These are phyloP conservation scores for Dothiorella sarmentorum DNA, from an alignment of 2,329 filamentous ascomycete species.

Conservation along the genomic window DNA sequence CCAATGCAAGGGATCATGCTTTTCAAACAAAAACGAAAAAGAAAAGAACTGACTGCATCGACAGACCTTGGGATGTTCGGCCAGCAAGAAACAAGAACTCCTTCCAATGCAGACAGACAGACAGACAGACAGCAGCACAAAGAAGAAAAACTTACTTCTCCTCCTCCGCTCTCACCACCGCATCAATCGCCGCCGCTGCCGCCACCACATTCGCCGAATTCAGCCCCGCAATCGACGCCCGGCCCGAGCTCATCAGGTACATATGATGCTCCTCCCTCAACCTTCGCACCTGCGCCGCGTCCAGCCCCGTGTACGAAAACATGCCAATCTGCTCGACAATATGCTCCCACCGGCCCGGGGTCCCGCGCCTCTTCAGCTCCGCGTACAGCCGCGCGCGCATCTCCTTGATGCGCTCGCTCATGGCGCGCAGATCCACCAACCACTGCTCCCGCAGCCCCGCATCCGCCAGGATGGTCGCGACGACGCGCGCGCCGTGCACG, in stretches of 20 bases:
- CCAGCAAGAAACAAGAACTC: neutral
- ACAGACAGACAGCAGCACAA: neutral
- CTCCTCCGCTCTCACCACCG: constrained; percentile 14
- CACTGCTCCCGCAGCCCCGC: constrained; percentile 27
- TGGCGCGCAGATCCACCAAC: constrained; percentile 33
- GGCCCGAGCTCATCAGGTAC: constrained; percentile 35
- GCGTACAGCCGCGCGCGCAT: constrained; percentile 30
- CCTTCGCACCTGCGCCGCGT: constrained; percentile 28
- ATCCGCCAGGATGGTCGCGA: constrained; percentile 28
- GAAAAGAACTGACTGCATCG: neutral
- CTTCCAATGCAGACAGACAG: neutral
- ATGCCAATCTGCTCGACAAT: constrained; percentile 39
- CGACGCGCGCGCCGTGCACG: constrained; percentile 31
- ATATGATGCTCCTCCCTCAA: constrained; percentile 34
- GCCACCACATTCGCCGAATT: constrained; percentile 18
- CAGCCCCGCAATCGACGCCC: constrained; percentile 30
- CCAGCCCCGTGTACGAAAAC: constrained; percentile 41
- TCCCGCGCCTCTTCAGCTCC: constrained; percentile 25
- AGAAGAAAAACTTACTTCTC: neutral
- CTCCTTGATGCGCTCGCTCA: constrained; percentile 32
- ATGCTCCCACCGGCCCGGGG: constrained; percentile 32
- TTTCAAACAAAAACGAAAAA: neutral
- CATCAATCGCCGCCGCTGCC: constrained; percentile 20
- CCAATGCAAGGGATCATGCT: constrained; percentile 12
- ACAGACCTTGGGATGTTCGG: neutral